These are phyloP conservation scores for Phytophthora podocarpi DNA, from an alignment of 352 stramenopile species.

Conservation along the genomic window DNA sequence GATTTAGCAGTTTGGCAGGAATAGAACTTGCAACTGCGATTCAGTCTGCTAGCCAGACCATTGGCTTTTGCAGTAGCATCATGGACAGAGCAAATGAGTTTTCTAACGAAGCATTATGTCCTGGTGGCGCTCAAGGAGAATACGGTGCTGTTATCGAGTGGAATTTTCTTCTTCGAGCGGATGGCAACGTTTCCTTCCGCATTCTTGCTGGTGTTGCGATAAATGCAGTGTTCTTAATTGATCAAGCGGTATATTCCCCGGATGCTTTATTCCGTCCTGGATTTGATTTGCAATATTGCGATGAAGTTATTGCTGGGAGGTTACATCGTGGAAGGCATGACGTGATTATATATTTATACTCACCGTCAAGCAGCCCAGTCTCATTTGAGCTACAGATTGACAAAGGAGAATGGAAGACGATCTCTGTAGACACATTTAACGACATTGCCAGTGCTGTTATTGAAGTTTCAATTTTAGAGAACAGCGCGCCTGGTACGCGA, in stretches of 20 bases:
- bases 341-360: conserved; percentile 19
- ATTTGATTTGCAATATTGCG: conserved; percentile 15
- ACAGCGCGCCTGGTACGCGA: conserved; percentile 12
- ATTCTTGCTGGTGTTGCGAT: conserved; percentile 7
- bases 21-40: conserved; percentile 16
- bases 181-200: conserved; percentile 13
- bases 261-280: conserved; percentile 12
- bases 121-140: neutral
- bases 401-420: conserved; percentile 4
- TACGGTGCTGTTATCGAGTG: conserved; percentile 22
- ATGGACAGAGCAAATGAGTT: conserved; percentile 13
- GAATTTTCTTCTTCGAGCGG: conserved; percentile 12
- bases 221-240: conserved; percentile 14
- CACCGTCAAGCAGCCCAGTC: conserved; percentile 1
- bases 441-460: neutral
- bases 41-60: conserved; percentile 10
- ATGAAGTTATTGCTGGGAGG: conserved; percentile 6
- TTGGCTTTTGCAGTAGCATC: conserved; percentile 7
- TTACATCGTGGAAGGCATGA: conserved; percentile 22
- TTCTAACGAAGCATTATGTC: conserved; percentile 2
- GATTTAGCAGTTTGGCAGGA: neutral
- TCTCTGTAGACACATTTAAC: conserved; percentile 19
- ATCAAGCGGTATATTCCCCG: neutral
- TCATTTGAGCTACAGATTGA: conserved; percentile 23
- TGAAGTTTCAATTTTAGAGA: conserved; percentile 21